Conservation (phyloP, 176 grass and related monocot species). For the Phyllostachys edulis region DNA sequence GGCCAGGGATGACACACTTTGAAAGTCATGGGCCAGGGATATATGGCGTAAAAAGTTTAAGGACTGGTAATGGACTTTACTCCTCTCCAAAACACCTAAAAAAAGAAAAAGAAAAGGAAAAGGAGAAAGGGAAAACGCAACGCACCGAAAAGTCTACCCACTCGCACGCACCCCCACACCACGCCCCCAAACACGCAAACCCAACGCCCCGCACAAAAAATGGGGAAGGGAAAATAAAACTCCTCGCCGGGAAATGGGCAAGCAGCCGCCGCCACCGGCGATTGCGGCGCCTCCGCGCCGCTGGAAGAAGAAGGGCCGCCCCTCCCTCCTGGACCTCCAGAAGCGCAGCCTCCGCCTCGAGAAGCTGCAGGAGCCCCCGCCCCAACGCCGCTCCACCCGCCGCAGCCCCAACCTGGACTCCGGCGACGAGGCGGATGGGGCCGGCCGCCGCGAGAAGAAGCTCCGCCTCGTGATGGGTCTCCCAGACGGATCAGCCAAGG, state of each 20-base stretch:
- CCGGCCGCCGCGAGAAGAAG: conserved; percentile 79
- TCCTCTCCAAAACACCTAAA: not conserved
- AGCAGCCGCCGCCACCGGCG: conserved; percentile 64
- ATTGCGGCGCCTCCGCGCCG: conserved; percentile 55
- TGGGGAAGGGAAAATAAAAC: not conserved
- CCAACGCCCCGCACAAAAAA: conserved; percentile 10
- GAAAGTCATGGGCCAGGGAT: no score
- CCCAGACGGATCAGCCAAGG: conserved; percentile 55
- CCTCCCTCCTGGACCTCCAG: conserved; percentile 86
- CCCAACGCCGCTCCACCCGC: conserved; percentile 42
- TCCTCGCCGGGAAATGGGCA: conserved; percentile 53
- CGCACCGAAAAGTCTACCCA: conserved; percentile 46
- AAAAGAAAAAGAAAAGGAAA: not conserved
- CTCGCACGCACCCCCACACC: not conserved
- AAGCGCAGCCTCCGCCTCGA: conserved; percentile 67
- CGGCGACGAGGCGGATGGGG: conserved; percentile 44
- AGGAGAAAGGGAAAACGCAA: not conserved
- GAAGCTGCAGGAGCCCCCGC: conserved; percentile 43
- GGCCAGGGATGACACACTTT: no score
- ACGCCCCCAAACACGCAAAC: conserved; percentile 42
- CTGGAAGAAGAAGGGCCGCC: conserved; percentile 93
- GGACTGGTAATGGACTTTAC: no score
- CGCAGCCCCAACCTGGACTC: conserved; percentile 46
- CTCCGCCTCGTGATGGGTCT: conserved; percentile 72
- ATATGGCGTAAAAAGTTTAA: no score